Base-by-base conservation (phyloP, 805 yeast genomes). In the Sugiyamaella smithiae region DNA sequence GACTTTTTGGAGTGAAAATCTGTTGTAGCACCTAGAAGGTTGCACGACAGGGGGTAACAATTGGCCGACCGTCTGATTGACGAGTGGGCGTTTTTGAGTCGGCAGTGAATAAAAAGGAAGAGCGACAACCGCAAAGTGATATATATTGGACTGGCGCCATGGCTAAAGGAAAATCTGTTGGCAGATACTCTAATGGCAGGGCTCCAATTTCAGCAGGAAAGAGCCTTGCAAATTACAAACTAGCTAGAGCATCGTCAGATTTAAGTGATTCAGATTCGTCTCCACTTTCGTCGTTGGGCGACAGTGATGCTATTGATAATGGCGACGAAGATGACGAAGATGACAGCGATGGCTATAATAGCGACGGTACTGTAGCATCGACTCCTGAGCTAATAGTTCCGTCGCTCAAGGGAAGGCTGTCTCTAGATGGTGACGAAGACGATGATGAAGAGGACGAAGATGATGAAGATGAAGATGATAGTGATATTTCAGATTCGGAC, bases 391-490 rank as follows among this genome's bases (percentile, higher is more conserved):
- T 52, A 22, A 43, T 52, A 5, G 49, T 33, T 3, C 38, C 38
- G 38, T 35, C 38, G 5, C 20, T 35, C 5, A 35, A 19, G 16
- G 38, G 20, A 14, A 5, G 7, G 20, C 12, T n/a, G 16, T 9
- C 20, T 5, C 16, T 19, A 16, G 38, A 35, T 19, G 38, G 16
- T 25, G 50, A 38, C 16, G 43, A 31, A 4, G 66, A 61, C 3
- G 70, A 65, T 7, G 71, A 65, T 20, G 72, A 64, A 8, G 69
- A 64, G 5, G 73, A 67, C 14, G 71, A 65, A 33, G 73, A 73
- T 49, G 75, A 72, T 37, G 75, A 70, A 52, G 63, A 54, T 14
- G 54, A 57, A 9, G 54, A 51, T 20, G 50, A 43, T 26, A 32
- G 19, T 46, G 36, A 48, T 5, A 37, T 31, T n/a, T 23, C 44